phyloP scores from a whole-genome alignment of 768 basidiomycete genomes.

The Fomitopsis pulvina region DNA sequence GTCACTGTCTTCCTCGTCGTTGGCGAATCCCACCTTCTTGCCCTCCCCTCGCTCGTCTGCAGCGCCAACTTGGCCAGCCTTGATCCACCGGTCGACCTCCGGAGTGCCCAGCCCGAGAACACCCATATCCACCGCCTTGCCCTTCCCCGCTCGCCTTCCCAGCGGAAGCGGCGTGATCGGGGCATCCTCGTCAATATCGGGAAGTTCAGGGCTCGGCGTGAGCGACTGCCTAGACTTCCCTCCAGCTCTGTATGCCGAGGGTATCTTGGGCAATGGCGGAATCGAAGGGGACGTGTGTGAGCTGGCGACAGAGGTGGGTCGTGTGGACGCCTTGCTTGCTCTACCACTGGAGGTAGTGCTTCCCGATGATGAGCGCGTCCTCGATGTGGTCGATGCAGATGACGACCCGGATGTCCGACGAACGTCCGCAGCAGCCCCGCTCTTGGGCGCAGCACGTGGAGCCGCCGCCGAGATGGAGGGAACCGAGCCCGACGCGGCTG shows the following conservation, averaged over 20 bases:
- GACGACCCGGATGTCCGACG: background rate
- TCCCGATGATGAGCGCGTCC: conserved; percentile 9
- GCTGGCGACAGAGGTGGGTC: background rate
- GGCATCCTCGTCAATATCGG: conserved; percentile 9
- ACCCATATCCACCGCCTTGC: conserved; percentile 14
- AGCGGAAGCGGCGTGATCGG: conserved; percentile 26
- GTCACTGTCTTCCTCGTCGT: conserved; percentile 19
- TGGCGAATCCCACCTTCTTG: conserved; percentile 45
- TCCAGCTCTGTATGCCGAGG: background rate
- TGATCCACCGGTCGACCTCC: conserved; percentile 47
- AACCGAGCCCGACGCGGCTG: conserved; percentile 1
- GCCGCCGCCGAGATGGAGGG: background rate
- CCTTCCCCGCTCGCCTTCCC: conserved; percentile 18
- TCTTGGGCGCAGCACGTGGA: conserved; percentile 10
- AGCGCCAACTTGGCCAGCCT: conserved; percentile 28
- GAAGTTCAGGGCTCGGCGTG: conserved; percentile 19
- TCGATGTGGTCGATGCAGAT: conserved; percentile 7
- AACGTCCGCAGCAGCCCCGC: background rate
- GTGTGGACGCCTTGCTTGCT: conserved; percentile 10
- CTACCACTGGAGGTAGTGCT: conserved; percentile 1
- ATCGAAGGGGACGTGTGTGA: conserved; percentile 1
- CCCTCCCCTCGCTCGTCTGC: conserved; percentile 23
- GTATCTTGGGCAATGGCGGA: background rate
- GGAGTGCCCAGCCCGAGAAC: conserved; percentile 46
- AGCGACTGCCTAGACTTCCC: conserved; percentile 8